These are phyloP conservation scores for Leucogyrophana mollusca DNA, from an alignment of 768 basidiomycete genomes.

Conservation along the genomic window DNA sequence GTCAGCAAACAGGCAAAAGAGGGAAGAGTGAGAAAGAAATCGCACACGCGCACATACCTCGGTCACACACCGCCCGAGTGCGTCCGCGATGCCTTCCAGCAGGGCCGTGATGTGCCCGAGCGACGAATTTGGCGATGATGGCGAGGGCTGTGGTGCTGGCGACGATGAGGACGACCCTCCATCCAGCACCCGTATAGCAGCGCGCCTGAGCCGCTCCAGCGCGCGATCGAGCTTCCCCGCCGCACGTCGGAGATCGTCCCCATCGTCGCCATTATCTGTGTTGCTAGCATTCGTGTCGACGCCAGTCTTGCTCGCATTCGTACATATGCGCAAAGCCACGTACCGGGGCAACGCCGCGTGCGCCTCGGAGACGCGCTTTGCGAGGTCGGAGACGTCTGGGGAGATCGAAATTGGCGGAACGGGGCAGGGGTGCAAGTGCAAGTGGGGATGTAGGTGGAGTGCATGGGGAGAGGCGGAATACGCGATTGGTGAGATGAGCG, in stretches of 20 bases:
- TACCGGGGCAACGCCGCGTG: constrained; percentile 18
- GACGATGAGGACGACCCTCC: constrained; percentile 1
- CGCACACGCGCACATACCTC: no score
- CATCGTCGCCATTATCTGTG: constrained; percentile 23
- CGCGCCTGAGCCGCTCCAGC: constrained; percentile 56
- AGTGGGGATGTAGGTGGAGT: no score
- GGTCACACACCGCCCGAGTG: constrained; percentile 29
- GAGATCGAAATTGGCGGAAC: neutral
- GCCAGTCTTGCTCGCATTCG: neutral
- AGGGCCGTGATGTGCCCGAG: constrained; percentile 29
- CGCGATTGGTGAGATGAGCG: no score
- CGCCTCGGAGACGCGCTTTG: constrained; percentile 18
- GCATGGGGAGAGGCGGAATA: no score
- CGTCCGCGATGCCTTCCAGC: constrained; percentile 33
- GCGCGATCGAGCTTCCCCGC: constrained; percentile 58
- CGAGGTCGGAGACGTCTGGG: constrained; percentile 6
- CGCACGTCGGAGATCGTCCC: constrained; percentile 37
- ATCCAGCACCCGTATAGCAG: constrained; percentile 49
- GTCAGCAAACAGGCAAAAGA: neutral
- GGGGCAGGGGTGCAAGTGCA: no score
- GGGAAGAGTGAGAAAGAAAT: neutral
- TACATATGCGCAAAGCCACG: no score
- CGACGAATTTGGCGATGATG: no score
- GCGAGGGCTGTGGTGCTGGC: no score
- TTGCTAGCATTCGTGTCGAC: constrained; percentile 1